Conservation (phyloP, 2,329 filamentous ascomycete genomes). For the Fusarium sambucinum region DNA sequence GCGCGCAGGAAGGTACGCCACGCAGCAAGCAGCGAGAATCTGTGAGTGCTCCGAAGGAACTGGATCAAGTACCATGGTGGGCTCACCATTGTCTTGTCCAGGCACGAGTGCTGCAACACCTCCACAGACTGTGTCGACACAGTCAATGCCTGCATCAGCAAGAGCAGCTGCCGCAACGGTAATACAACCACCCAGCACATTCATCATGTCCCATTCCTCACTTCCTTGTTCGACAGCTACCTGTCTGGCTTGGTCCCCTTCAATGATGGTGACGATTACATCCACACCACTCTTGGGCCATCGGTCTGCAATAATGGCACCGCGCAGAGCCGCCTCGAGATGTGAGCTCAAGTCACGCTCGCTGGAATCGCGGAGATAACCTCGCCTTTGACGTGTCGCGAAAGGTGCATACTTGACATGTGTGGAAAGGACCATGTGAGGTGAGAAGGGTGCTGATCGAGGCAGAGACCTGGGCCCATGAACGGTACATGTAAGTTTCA, state of each 20-base stretch:
- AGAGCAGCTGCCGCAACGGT: slow-evolving; percentile 94
- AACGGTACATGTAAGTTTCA: slow-evolving; percentile 93
- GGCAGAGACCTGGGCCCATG: slow-evolving; percentile 93
- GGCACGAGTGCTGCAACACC: slow-evolving; percentile 86
- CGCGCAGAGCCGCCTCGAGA: slow-evolving; percentile 88
- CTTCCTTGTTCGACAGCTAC: slow-evolving; percentile 62
- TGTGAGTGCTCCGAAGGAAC: slow-evolving; percentile 82
- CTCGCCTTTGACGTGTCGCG: slow-evolving; percentile 82
- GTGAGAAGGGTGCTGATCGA: slow-evolving; percentile 89
- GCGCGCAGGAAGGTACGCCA: slow-evolving; percentile 86
- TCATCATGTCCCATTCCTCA: slow-evolving; percentile 89
- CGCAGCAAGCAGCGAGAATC: slow-evolving; percentile 85
- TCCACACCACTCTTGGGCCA: slow-evolving; percentile 99
- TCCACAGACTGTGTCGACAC: slow-evolving; percentile 88
- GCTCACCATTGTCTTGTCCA: slow-evolving; percentile 49
- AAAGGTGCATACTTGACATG: slow-evolving; percentile 98
- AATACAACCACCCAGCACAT: slow-evolving; percentile 89
- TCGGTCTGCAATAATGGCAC: slow-evolving; percentile 89
- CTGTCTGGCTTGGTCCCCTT: slow-evolving; percentile 86
- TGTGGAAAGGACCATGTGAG: slow-evolving; percentile 90
- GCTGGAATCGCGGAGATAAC: slow-evolving; percentile 85
- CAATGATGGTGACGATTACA: slow-evolving; percentile 90
- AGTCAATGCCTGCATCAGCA: slow-evolving; percentile 95
- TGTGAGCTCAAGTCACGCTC: slow-evolving; percentile 93
- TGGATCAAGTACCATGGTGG: slow-evolving; percentile 79